These are phyloP conservation scores for Trapa incisa DNA, from an alignment of 345 rosid species.

Conservation along the genomic window DNA sequence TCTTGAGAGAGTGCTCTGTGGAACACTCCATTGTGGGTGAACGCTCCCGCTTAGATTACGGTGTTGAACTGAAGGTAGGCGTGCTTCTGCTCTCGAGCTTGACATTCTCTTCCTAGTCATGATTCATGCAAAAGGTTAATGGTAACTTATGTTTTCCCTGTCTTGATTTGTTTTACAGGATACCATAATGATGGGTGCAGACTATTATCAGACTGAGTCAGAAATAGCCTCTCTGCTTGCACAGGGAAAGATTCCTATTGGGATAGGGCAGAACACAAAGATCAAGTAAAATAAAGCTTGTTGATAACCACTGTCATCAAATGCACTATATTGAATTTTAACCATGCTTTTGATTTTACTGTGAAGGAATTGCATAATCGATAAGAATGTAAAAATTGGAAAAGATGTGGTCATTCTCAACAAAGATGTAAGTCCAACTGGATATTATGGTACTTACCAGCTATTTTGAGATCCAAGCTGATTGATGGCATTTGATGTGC, in stretches of 20 bases:
- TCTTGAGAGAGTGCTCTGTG: slow-evolving; percentile 66
- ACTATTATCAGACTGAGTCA: slow-evolving; percentile 77
- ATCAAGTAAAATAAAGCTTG: slow-evolving; percentile 34
- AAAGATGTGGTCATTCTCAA: slow-evolving; percentile 67
- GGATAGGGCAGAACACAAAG: slow-evolving; percentile 72
- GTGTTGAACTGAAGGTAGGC: slow-evolving; percentile 73
- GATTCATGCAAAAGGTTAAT: background rate
- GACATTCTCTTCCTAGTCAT: background rate
- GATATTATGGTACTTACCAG: background rate
- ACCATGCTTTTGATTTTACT: slow-evolving; percentile 2
- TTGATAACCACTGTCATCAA: background rate
- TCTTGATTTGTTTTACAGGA: slow-evolving; percentile 33
- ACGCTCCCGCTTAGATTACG: slow-evolving; percentile 76
- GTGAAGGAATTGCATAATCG: slow-evolving; percentile 78
- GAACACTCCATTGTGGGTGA: slow-evolving; percentile 82
- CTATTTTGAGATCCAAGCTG: background rate
- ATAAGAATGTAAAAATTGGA: slow-evolving; percentile 88
- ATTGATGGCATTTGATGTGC: background rate
- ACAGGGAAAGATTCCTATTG: slow-evolving; percentile 75
- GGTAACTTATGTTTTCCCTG: background rate
- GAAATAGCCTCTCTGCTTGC: slow-evolving; percentile 87
- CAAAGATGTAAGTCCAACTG: slow-evolving; percentile 44
- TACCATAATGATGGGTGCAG: slow-evolving; percentile 84
- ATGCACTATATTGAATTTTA: background rate
- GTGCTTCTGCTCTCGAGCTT: background rate